Base-by-base conservation (phyloP, 345 rosid species). In the Stellera chamaejasme region DNA sequence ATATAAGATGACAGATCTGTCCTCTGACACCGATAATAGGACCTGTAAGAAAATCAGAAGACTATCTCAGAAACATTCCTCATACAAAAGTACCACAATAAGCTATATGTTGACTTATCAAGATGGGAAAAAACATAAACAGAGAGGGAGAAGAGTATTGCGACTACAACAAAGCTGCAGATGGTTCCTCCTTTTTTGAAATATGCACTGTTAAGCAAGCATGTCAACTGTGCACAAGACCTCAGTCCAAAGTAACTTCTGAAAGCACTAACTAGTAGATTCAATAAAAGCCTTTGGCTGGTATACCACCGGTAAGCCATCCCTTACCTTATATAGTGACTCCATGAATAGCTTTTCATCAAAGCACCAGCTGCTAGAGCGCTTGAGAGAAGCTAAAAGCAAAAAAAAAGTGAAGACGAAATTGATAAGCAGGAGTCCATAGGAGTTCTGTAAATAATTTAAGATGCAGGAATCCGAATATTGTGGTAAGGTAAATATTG, bases 251-350 rank as follows among this genome's bases (percentile, higher is more conserved):
- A 2, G 9, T 32, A 32, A 5, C 39, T 32, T 32, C 39, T 32
- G 39, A 32, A 32, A 32, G 39, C 9, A 8, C 39, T 8, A 32
- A 32, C 39, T 32, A 32, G 23, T 32, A 32, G 39, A 19, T 19
- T 19, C 9, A 32, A 32, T 32, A 32, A 32, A 5, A 32, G 5
- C 9, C 39, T 32, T 32, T 32, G 39, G 7, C 3, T 3, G 3
- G 39, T 32, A 32, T 32, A 32, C 39, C 9, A 32, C 39, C 9
- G 3, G 9, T 32, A 32, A 32, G 39, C 39, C 39, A 32, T 32
- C 39, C 7, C 39, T 58, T 83, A 94, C 99, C 96, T 94, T 85
- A 82, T 79, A 78, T 59, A 94, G 92, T 54, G 99, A 83, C 49
- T 79, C 85, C 23, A 94, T 55, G 72, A 94, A 90, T 52, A 75